Base-by-base conservation (phyloP, 495 filamentous ascomycete species). In the Penicillium daleae region DNA sequence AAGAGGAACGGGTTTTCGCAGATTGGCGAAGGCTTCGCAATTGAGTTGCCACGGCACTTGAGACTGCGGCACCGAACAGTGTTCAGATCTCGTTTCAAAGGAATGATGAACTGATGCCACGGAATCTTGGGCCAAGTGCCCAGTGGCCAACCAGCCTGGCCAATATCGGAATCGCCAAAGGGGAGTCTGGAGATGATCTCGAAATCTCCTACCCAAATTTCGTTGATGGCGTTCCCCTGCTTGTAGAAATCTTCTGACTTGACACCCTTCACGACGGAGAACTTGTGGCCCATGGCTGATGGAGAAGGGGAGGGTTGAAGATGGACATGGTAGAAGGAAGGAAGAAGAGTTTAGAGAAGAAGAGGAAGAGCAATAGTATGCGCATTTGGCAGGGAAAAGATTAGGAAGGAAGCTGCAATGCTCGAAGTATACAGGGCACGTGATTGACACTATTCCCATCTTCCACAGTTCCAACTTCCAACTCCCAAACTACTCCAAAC, bases 51-150 rank as follows among this genome's bases (percentile, higher is more conserved):
- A n/a, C 19, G 51, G 21, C 29, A 54, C 17, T 35, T 31, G 32
- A 29, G 29, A n/a, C 27, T 29, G 51, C n/a, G 21, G 51, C 29
- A 35, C 42, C 12, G 19, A 10, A 33, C 24, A 2, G 35, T 27
- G 37, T 32, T 50, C 50, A 59, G 59, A 31, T 66, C 61, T 4
- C 76, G 70, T 37, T 75, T 77, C 59, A 77, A 32, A 9, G 74
- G 76, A n/a, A 78, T 78, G 46, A 77, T 73, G 42, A 78, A 78
- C 12, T 78, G 71, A 67, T 76, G 74, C 76, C 76, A 78, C 0
- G 76, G 76, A 13, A 78, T 76, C 52, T 78, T 78, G 6, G 76
- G 76, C 51, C 65, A 70, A n/a, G 60, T 61, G 1, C 66, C 66
- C 0, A 31, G 17, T 10, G 71, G 69, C 76, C 76, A 78, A 10